A percentile compares a stretch with the other conserved stretches of the same genome.
phyloP scores from a whole-genome alignment of 306 rosid species.

The Delonix regia region DNA sequence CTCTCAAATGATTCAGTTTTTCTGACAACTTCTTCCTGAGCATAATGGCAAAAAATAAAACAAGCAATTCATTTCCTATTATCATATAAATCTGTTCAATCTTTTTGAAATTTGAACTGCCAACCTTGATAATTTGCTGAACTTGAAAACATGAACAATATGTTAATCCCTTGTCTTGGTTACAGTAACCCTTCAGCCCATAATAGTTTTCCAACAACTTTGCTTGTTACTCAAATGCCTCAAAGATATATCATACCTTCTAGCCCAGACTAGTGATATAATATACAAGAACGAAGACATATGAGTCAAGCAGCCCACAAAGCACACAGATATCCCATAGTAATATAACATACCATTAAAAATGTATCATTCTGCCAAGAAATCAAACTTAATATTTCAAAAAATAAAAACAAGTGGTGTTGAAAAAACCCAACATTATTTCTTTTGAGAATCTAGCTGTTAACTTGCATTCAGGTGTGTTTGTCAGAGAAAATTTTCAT shows the following conservation, averaged over 20 bases:
- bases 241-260: background rate
- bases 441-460: too few relatives aligned
- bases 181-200: background rate
- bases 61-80: background rate
- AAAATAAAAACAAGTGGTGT: background rate
- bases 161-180: background rate
- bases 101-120: background rate
- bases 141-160: background rate
- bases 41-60: background rate
- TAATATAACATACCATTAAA: background rate
- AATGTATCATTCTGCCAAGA: background rate
- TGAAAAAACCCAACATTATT: too few relatives aligned
- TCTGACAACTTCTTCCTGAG: slow-evolving; percentile 88
- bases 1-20: slow-evolving; percentile 71
- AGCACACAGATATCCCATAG: too few relatives aligned
- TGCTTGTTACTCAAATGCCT: background rate
- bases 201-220: background rate
- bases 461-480: background rate
- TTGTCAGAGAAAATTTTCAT: background rate
- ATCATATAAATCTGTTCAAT: background rate
- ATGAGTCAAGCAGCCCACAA: too few relatives aligned
- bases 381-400: background rate
- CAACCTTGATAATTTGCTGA: background rate
- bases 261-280: background rate
- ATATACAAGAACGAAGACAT: too few relatives aligned